A percentile compares a stretch with the other conserved stretches of the same genome.
phyloP scores from a whole-genome alignment of 2,329 filamentous ascomycete genomes.

The Arthrinium phaeospermum region DNA sequence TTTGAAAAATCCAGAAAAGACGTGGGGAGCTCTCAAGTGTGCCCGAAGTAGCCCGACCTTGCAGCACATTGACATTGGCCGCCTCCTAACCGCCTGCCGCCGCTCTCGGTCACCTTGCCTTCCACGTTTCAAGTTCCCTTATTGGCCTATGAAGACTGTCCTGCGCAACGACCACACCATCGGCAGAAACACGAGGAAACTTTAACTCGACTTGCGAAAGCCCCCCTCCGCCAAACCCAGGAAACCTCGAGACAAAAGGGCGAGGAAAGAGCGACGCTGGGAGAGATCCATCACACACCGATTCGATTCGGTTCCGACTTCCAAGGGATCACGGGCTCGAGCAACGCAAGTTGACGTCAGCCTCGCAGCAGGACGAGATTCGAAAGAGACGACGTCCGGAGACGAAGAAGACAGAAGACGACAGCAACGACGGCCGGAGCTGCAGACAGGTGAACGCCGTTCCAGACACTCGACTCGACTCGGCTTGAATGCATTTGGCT shows the following conservation, averaged over 20 bases:
- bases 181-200: slow-evolving; percentile 20
- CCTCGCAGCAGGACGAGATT: neutral
- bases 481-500: neutral
- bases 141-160: slow-evolving; percentile 23
- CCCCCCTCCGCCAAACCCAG: neutral
- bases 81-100: slow-evolving; percentile 27
- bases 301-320: slow-evolving; percentile 2
- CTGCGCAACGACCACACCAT: slow-evolving; percentile 17
- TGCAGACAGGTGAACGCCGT: neutral
- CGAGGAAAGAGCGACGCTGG: slow-evolving; percentile 3
- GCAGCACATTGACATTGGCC: slow-evolving; percentile 23
- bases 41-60: slow-evolving; percentile 20
- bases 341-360: slow-evolving; percentile 8
- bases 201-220: slow-evolving; percentile 9
- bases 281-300: neutral
- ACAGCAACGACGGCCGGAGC: neutral
- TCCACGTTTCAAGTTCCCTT: slow-evolving; percentile 26
- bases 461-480: neutral
- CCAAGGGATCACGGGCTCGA: slow-evolving; percentile 14
- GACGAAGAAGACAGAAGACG: neutral
- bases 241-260: neutral
- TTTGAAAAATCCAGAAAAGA: slow-evolving; percentile 16
- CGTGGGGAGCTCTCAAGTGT: slow-evolving; percentile 11
- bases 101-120: slow-evolving; percentile 25
- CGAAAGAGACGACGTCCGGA: neutral